These are phyloP conservation scores for Capronia epimyces DNA, from an alignment of 2,329 filamentous ascomycete genomes.

Conservation along the genomic window DNA sequence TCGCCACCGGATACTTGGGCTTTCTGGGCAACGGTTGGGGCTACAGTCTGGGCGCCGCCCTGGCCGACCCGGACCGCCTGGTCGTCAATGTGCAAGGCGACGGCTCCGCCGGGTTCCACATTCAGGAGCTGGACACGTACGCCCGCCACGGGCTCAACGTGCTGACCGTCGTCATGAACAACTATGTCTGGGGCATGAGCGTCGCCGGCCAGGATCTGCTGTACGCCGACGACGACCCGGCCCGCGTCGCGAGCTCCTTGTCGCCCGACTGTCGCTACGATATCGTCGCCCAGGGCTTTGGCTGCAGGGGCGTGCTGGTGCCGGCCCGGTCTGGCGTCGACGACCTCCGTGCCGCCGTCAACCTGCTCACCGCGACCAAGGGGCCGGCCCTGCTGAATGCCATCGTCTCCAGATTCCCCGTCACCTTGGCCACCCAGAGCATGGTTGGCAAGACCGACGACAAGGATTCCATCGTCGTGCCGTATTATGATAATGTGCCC, in stretches of 20 bases:
- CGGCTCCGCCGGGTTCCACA: constrained; percentile 43
- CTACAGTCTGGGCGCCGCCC: constrained; percentile 41
- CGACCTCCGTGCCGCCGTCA: constrained; percentile 33
- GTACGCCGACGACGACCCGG: constrained; percentile 34
- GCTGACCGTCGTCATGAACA: constrained; percentile 43
- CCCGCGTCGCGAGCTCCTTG: constrained; percentile 33
- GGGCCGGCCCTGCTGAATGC: constrained; percentile 39
- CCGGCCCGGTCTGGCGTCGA: constrained; percentile 28
- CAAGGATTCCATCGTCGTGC: constrained; percentile 43
- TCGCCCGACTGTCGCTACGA: constrained; percentile 37
- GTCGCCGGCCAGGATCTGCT: constrained; percentile 43
- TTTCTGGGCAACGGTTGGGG: constrained; percentile 47
- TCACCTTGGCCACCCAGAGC: constrained; percentile 20
- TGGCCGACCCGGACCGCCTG: constrained; percentile 37
- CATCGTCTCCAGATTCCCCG: constrained; percentile 38
- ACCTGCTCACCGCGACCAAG: constrained; percentile 30
- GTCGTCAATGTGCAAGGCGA: constrained; percentile 45
- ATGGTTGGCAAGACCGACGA: constrained; percentile 44
- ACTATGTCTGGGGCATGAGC: constrained; percentile 45
- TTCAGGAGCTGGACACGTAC: constrained; percentile 45
- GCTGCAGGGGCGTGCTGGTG: constrained; percentile 31
- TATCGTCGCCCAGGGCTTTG: constrained; percentile 40
- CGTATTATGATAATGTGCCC: constrained; percentile 47
- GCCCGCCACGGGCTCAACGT: constrained; percentile 39
- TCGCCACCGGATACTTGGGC: constrained; percentile 38